phyloP scores from a whole-genome alignment of 345 rosid species.

The Linum trigynum region DNA sequence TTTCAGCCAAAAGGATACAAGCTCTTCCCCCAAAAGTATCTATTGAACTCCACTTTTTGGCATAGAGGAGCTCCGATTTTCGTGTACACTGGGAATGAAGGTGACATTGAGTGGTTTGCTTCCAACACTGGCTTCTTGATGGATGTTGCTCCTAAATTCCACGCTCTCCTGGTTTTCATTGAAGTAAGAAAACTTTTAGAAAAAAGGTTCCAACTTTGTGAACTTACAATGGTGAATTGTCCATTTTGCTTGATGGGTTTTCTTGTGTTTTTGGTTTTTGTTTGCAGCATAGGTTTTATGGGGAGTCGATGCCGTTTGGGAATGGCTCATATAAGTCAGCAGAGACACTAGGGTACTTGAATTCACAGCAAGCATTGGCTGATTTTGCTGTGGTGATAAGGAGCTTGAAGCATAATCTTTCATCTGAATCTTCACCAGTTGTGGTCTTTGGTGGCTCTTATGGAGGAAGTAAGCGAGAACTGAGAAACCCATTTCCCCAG shows the following conservation, averaged over 20 bases:
- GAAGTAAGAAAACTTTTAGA: constrained; percentile 32
- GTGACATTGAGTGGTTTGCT: constrained; percentile 77
- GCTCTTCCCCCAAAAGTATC: constrained; percentile 61
- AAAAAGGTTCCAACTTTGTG: too few relatives aligned
- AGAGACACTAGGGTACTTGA: constrained; percentile 56
- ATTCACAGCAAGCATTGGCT: constrained; percentile 75
- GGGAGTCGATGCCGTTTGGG: constrained; percentile 64
- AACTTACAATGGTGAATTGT: too few relatives aligned
- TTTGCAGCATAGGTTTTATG: constrained; percentile 69
- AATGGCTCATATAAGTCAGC: constrained; percentile 47
- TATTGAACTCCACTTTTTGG: constrained; percentile 46
- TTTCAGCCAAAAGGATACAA: constrained; percentile 47
- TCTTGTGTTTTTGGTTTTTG: not conserved
- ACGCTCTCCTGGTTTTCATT: constrained; percentile 65
- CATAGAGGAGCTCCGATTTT: constrained; percentile 52
- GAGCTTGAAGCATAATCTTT: constrained; percentile 63
- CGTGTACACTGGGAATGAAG: constrained; percentile 79
- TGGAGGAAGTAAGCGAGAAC: constrained; percentile 60
- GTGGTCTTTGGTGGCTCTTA: constrained; percentile 85
- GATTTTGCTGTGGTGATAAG: constrained; percentile 61
- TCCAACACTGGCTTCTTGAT: constrained; percentile 69
- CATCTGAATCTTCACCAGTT: constrained; percentile 67
- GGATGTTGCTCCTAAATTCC: constrained; percentile 76
- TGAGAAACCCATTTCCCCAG: not conserved
- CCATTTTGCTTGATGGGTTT: constrained; percentile 2